These are phyloP conservation scores for Vigna mungo DNA, from an alignment of 306 rosid species.

Conservation along the genomic window DNA sequence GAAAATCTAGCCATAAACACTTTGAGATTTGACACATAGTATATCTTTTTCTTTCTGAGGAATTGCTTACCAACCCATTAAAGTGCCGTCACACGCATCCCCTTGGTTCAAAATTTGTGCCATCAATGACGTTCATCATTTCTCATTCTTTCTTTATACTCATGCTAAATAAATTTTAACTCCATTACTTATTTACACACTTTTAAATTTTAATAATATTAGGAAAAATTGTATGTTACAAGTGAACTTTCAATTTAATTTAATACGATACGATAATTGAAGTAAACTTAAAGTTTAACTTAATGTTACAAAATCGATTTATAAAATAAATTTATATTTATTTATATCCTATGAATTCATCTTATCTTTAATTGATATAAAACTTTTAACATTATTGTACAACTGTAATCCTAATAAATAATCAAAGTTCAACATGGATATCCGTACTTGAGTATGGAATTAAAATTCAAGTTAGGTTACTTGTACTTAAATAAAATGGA, in stretches of 20 bases:
- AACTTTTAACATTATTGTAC: background rate
- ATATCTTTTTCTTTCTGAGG: background rate
- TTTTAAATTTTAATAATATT: background rate
- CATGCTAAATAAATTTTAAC: background rate
- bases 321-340: too few species aligned
- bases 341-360: too few species aligned
- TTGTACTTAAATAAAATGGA: background rate
- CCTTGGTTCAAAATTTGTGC: conserved; percentile 2
- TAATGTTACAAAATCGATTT: too few species aligned
- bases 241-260: too few species aligned
- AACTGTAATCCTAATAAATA: background rate
- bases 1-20: too few species aligned
- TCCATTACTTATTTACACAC: background rate
- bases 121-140: conserved; percentile 19
- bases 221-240: too few species aligned
- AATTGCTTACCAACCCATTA: conserved; percentile 43
- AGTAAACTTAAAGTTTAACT: too few species aligned
- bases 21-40: conserved; percentile 44
- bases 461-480: conserved; percentile 2
- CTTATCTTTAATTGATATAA: too few species aligned
- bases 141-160: background rate
- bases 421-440: conserved; percentile 2
- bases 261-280: too few species aligned
- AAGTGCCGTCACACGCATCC: conserved; percentile 40
- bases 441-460: conserved; percentile 14